phyloP scores from a whole-genome alignment of 108 stramenopile genomes.

The Cyclostephanos invisitatus region DNA sequence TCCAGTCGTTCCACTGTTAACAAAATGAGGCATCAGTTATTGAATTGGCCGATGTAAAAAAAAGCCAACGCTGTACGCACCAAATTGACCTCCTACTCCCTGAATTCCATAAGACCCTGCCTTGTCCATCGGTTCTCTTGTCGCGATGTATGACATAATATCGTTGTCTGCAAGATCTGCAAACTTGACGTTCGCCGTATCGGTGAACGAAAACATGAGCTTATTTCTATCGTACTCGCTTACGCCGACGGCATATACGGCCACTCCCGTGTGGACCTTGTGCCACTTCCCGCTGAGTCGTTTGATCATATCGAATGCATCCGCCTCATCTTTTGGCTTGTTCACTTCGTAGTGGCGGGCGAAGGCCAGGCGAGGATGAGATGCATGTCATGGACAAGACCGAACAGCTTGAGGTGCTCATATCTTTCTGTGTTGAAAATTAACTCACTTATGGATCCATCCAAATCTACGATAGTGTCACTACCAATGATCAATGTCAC shows the following conservation, averaged over 20 bases:
- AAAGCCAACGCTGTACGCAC: not conserved
- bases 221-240: conserved; percentile 13
- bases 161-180: conserved; percentile 61
- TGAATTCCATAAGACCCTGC: conserved; percentile 97
- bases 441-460: conserved; percentile 45
- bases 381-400: not conserved
- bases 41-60: not conserved
- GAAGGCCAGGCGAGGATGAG: not conserved
- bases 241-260: conserved; percentile 56
- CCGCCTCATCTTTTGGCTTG: conserved; percentile 76
- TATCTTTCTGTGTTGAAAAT: not conserved
- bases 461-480: conserved; percentile 82
- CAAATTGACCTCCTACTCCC: conserved; percentile 81
- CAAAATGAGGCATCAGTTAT: not conserved
- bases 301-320: conserved; percentile 78
- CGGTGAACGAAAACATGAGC: conserved; percentile 69
- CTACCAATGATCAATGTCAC: conserved; percentile 64
- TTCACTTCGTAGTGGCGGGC: conserved; percentile 54
- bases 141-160: conserved; percentile 69
- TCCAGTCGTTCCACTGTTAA: conserved; percentile 57
- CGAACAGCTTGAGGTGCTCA: not conserved
- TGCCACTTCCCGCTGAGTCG: conserved; percentile 78
- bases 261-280: conserved; percentile 90
- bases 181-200: conserved; percentile 85
- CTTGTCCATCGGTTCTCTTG: conserved; percentile 96